Evolutionary conservation across 2,329 filamentous ascomycete genomes (phyloP).

Genomic region (Talaromyces sp.): DNA sequence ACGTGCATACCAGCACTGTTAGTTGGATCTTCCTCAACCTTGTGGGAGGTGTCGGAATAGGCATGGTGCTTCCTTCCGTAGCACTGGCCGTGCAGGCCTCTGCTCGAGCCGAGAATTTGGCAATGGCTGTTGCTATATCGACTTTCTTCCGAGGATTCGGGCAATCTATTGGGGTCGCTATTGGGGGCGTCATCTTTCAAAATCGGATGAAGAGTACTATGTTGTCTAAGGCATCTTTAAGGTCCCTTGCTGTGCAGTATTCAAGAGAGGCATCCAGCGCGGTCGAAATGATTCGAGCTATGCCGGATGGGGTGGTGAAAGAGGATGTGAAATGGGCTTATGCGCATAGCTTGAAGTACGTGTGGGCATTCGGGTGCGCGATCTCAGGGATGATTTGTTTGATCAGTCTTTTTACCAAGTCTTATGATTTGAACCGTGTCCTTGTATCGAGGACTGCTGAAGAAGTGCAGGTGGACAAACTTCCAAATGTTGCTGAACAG

Average conservation of each 20-base stretch:
- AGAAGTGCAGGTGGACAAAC: too few species aligned
- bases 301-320: background rate
- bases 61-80: conserved; percentile 12
- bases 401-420: background rate
- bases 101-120: conserved; percentile 6
- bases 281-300: background rate
- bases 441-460: background rate
- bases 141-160: conserved; percentile 13
- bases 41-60: conserved; percentile 10
- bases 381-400: background rate
- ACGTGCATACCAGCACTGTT: conserved; percentile 1
- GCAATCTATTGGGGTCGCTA: conserved; percentile 12
- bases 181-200: conserved; percentile 11
- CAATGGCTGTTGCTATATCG: conserved; percentile 13
- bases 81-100: conserved; percentile 10
- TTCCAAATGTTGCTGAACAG: too few species aligned
- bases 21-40: conserved; percentile 12
- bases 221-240: background rate
- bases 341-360: background rate
- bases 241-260: background rate
- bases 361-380: background rate
- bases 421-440: background rate
- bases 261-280: background rate
- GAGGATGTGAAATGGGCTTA: background rate
- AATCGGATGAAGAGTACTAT: background rate